Evolutionary conservation across 2,329 filamentous ascomycete genomes (phyloP), one percentile per base, ranked within the genome.

Genomic region (Stachybotrys chartarum): DNA sequence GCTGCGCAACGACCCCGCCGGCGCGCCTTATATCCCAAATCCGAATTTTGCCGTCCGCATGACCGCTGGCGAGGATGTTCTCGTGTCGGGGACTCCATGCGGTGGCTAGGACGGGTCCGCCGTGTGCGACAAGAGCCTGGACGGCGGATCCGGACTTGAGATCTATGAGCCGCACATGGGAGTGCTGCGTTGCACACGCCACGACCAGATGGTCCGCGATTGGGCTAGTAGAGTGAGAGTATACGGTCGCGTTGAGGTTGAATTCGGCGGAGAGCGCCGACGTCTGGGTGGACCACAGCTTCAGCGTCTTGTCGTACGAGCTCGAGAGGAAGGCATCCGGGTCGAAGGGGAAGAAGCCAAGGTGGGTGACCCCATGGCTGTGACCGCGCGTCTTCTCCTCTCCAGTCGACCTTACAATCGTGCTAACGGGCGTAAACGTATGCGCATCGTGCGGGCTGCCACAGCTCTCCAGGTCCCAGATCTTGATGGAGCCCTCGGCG

Each of bases 1-100:
- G 78, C 46, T 88, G 80, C 0, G 86, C 90, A 35, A 97, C 77
- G 18, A 87, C 83, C 7, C 86, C 86, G 18, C 87, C 87, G 32
- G 90, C 88, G 35, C 89, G 85, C 4, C 93, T 81, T 30, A 97
- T 82, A 68, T 97, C 93, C 86, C 93, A 97, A 42, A 97, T 76
- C 24, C 91, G 83, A 3, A 92, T 84, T 10, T 84, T 87, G 18
- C 92, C 92, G 66, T 97, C 92, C 1, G 86, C 83, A n/a, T 90
- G 88, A 0, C 90, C 91, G 52, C 89, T 93, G 10, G 88, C 90
- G 3, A 97, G 80, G 5, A 95, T 77, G 65, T 96, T 83, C 50
- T 92, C 89, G 51, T 87, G 78, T 6, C 83, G 81, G 0, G 92
- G 92, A 55, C 90, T 93, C 94, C 94, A 97, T 5, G 85, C 80